These are phyloP conservation scores for Lepidium aucheri DNA, from an alignment of 345 rosid species.

Conservation along the genomic window DNA sequence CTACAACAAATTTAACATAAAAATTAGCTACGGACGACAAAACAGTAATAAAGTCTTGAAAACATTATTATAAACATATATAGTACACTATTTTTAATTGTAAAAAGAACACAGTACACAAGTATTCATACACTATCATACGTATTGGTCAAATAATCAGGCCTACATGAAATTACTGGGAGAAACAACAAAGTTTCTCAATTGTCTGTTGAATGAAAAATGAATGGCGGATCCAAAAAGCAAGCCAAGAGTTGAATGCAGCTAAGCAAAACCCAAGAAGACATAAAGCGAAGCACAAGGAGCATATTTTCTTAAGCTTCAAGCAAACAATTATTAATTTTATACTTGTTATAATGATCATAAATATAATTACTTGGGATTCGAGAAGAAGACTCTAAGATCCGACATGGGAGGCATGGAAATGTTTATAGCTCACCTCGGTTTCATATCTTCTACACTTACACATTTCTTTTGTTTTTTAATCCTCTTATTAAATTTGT, in stretches of 20 bases:
- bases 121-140: neutral
- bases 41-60: no score
- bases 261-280: conserved; percentile 20
- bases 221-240: conserved; percentile 20
- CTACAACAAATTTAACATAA: no score
- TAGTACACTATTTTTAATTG: neutral
- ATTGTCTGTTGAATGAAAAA: neutral
- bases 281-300: conserved; percentile 27
- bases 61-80: no score
- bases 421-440: conserved; percentile 20
- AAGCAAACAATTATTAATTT: conserved; percentile 13
- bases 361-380: conserved; percentile 13
- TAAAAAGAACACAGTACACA: neutral
- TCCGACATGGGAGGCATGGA: conserved; percentile 29
- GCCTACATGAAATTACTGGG: neutral
- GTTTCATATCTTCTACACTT: neutral
- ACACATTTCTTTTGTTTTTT: conserved; percentile 1
- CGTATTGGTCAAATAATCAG: neutral
- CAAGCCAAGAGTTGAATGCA: conserved; percentile 19
- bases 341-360: neutral
- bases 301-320: conserved; percentile 25
- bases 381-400: conserved; percentile 21
- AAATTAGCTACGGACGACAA: no score
- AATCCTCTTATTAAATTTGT: conserved; percentile 2
- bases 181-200: neutral